These are phyloP conservation scores for Globisporangium acanthophoron DNA, from an alignment of 352 stramenopile species.

Conservation along the genomic window DNA sequence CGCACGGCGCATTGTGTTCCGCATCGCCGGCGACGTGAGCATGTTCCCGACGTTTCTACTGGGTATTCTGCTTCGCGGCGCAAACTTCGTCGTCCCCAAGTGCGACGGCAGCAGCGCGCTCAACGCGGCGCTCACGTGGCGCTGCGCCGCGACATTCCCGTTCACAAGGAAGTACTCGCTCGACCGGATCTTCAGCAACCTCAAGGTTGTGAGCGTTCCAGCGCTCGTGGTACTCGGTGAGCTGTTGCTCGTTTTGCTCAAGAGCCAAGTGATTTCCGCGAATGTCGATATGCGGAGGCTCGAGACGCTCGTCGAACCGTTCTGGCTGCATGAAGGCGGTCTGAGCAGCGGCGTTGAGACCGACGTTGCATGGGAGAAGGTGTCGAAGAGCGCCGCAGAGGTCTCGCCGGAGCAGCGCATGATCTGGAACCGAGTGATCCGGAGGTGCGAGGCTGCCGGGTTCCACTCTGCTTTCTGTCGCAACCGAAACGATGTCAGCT, in stretches of 20 bases:
- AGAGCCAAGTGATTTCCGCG: slow-evolving; percentile 17
- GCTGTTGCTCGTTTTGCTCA: slow-evolving; percentile 41
- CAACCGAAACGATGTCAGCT: not conserved
- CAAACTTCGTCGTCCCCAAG: slow-evolving; percentile 26
- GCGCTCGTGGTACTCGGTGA: slow-evolving; percentile 47
- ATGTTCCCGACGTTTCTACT: slow-evolving; percentile 40
- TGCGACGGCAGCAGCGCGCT: not conserved
- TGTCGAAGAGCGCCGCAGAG: not conserved
- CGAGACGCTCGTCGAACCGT: slow-evolving; percentile 35
- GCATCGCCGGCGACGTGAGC: slow-evolving; percentile 26
- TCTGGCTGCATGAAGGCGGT: slow-evolving; percentile 31
- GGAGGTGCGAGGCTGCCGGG: slow-evolving; percentile 39
- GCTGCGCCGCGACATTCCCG: slow-evolving; percentile 25
- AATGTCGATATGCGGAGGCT: slow-evolving; percentile 22
- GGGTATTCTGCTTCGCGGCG: slow-evolving; percentile 32
- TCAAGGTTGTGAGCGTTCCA: slow-evolving; percentile 25
- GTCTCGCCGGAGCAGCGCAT: slow-evolving; percentile 28
- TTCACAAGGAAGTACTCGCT: slow-evolving; percentile 43
- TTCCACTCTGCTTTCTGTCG: slow-evolving; percentile 20
- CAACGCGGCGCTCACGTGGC: slow-evolving; percentile 17
- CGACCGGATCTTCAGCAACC: slow-evolving; percentile 35
- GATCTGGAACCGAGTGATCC: slow-evolving; percentile 66
- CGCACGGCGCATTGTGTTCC: slow-evolving; percentile 37
- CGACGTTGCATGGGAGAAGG: slow-evolving; percentile 4
- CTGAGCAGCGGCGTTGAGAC: not conserved